These are phyloP conservation scores for Aureobasidium sp. DNA, from an alignment of 2,329 filamentous ascomycete genomes.

Conservation along the genomic window DNA sequence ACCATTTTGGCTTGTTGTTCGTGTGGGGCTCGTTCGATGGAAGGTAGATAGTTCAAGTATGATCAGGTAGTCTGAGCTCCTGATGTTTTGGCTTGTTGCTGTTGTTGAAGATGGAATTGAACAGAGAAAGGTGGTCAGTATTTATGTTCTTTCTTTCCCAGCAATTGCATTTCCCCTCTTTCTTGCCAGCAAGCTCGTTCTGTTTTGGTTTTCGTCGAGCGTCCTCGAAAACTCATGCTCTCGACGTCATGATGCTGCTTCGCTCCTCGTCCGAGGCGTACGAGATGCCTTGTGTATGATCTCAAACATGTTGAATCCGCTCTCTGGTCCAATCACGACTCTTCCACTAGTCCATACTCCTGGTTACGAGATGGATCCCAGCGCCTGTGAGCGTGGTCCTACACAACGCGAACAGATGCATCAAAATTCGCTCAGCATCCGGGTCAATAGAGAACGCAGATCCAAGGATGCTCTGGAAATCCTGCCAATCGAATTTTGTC, in stretches of 20 bases:
- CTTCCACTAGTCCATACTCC: neutral
- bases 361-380: neutral
- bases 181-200: neutral
- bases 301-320: neutral
- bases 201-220: neutral
- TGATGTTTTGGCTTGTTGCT: neutral
- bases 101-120: neutral
- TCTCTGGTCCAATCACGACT: neutral
- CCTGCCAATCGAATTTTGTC: neutral
- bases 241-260: neutral
- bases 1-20: constrained; percentile 1
- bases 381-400: neutral
- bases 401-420: neutral
- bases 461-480: neutral
- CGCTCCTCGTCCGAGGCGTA: neutral
- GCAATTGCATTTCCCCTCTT: neutral
- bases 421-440: neutral
- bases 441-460: constrained; percentile 1
- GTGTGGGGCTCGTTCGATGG: neutral
- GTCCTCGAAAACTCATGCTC: neutral
- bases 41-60: neutral
- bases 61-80: neutral
- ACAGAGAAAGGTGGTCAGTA: neutral
- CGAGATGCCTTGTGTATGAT: neutral
- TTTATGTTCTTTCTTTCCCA: neutral